A percentile compares a stretch with the other conserved stretches of the same genome.
Evolutionary conservation across 1,284 basidiomycete species (phyloP).

Genomic region (Macrocybe sp.): DNA sequence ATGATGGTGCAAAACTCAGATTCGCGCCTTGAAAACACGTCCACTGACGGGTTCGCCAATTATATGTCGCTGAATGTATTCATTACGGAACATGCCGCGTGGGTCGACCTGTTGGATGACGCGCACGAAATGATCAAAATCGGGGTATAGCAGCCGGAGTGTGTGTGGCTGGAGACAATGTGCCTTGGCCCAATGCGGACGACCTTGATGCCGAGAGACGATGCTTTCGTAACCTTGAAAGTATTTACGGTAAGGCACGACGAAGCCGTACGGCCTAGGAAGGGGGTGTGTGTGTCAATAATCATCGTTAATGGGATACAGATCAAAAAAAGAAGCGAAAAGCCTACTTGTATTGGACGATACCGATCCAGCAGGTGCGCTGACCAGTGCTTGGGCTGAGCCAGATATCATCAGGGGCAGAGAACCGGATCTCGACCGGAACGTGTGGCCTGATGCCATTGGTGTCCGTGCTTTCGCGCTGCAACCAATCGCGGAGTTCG

Average conservation of each 20-base stretch:
- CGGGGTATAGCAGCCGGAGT: constrained; percentile 74
- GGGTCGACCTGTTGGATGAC: constrained; percentile 80
- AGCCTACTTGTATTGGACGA: constrained; percentile 89
- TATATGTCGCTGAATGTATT: constrained; percentile 74
- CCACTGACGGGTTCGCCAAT: constrained; percentile 51
- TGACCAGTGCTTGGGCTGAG: constrained; percentile 83
- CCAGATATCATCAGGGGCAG: constrained; percentile 89
- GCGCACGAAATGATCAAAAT: constrained; percentile 75
- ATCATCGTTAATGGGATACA: constrained; percentile 5
- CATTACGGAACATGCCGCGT: constrained; percentile 73
- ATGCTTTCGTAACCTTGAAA: constrained; percentile 82
- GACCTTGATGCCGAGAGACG: constrained; percentile 68
- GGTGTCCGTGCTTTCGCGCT: constrained; percentile 60
- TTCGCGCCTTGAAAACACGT: constrained; percentile 49
- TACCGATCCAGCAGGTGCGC: constrained; percentile 91
- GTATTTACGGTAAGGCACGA: constrained; percentile 81
- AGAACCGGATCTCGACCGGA: constrained; percentile 91
- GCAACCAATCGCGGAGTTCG: constrained; percentile 75
- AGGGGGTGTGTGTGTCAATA: constrained; percentile 6
- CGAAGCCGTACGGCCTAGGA: constrained; percentile 81
- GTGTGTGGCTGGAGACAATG: constrained; percentile 71
- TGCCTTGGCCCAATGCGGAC: constrained; percentile 98
- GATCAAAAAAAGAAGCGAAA: constrained; percentile 5
- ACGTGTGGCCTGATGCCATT: constrained; percentile 85
- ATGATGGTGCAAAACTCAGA: constrained; percentile 7